Percentiles rank a stretch among this genome's conserved stretches.
phyloP scores from a whole-genome alignment of 2,329 filamentous ascomycete genomes.

The Penicillium oxalicum region DNA sequence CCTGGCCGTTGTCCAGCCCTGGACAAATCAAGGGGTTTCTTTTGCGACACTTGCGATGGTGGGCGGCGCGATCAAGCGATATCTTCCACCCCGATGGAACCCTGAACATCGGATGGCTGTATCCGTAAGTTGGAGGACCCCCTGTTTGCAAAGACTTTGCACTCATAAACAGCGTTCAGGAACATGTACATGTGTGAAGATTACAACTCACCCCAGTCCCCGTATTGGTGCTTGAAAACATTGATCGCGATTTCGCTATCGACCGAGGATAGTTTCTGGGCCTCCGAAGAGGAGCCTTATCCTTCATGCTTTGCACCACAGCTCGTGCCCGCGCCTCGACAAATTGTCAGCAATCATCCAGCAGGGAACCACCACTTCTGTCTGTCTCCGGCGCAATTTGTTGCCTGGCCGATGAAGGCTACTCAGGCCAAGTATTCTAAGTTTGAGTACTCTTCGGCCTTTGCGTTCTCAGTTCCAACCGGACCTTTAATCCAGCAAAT shows the following conservation, averaged over 20 bases:
- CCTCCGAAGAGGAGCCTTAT: conserved; percentile 32
- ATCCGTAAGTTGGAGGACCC: conserved; percentile 18
- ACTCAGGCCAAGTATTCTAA: conserved; percentile 45
- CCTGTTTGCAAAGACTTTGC: neutral
- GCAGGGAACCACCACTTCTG: conserved; percentile 39
- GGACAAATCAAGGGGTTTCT: conserved; percentile 47
- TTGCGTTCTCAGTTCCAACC: conserved; percentile 42
- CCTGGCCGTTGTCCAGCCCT: conserved; percentile 32
- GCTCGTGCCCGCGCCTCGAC: conserved; percentile 31
- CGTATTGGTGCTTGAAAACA: conserved; percentile 51
- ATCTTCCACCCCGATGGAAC: conserved; percentile 48
- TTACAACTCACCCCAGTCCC: conserved; percentile 53
- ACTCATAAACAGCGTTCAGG: neutral
- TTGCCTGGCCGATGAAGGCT: conserved; percentile 36
- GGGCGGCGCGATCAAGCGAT: conserved; percentile 36
- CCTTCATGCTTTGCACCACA: conserved; percentile 19
- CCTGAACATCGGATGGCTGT: conserved; percentile 44
- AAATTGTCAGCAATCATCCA: conserved; percentile 41
- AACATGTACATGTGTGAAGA: conserved; percentile 54
- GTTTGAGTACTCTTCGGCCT: conserved; percentile 46
- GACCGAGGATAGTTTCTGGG: conserved; percentile 43
- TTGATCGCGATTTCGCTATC: conserved; percentile 41
- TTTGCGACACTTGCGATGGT: conserved; percentile 48
- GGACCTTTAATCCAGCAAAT: conserved; percentile 36
- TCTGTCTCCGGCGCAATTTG: conserved; percentile 39